Evolutionary conservation across 1,139 yeast species (phyloP).

Genomic region (Yamadazyma kanchanaburiensis): DNA sequence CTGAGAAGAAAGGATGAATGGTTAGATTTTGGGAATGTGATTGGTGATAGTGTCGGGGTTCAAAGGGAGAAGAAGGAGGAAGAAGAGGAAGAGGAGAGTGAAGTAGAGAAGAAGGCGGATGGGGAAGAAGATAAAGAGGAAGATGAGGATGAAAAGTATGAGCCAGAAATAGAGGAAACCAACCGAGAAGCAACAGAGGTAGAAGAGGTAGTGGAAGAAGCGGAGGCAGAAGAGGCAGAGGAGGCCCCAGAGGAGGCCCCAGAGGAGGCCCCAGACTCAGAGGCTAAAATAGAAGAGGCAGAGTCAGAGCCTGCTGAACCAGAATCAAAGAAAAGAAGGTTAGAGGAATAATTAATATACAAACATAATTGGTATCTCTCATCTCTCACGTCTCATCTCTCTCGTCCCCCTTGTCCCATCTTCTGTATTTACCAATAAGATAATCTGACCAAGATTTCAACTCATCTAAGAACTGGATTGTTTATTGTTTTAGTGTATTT

Average conservation of each 20-base stretch:
- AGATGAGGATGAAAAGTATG: constrained; percentile 3
- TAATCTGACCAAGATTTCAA: no score
- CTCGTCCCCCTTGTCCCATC: no score
- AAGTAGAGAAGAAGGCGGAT: constrained; percentile 1
- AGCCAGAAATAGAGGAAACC: constrained; percentile 6
- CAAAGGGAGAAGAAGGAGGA: constrained; percentile 6
- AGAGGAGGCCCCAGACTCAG: neutral
- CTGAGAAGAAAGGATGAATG: constrained; percentile 12
- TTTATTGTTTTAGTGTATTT: no score
- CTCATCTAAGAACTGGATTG: no score
- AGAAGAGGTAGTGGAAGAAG: constrained; percentile 4
- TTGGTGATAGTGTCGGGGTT: constrained; percentile 6
- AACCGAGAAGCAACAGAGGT: constrained; percentile 4
- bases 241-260: constrained; percentile 2
- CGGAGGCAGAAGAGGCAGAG: constrained; percentile 2
- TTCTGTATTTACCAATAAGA: no score
- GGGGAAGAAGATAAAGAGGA: constrained; percentile 1
- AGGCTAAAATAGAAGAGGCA: neutral
- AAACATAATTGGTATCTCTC: no score
- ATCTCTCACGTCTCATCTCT: no score
- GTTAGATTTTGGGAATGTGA: constrained; percentile 15
- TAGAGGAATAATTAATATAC: no score
- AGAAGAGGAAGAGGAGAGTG: constrained; percentile 1
- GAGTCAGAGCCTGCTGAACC: constrained; percentile 1
- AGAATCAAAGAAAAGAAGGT: no score